phyloP scores from a whole-genome alignment of 106 monocot species.

The Dendrobium officinale region DNA sequence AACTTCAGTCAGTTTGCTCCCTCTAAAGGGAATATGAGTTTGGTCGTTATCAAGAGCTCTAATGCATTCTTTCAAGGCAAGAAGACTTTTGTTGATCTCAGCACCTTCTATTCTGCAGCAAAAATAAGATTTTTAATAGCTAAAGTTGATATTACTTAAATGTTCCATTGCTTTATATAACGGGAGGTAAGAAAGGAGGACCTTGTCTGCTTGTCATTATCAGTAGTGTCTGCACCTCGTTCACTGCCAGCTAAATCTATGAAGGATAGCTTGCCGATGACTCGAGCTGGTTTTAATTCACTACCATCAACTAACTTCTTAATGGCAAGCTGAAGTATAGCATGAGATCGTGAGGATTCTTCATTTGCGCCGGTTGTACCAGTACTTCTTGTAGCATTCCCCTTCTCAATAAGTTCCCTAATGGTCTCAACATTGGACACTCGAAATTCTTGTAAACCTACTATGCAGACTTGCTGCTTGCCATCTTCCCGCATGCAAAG shows the following conservation, averaged over 20 bases:
- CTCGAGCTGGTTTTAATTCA: slow-evolving; percentile 65
- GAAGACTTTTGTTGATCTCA: slow-evolving; percentile 97
- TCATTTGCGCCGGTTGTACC: slow-evolving; percentile 99
- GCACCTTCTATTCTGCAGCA: slow-evolving; percentile 93
- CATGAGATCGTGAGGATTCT: slow-evolving; percentile 98
- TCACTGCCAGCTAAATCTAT: slow-evolving; percentile 98
- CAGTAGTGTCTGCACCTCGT: slow-evolving; percentile 97
- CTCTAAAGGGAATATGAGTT: slow-evolving; percentile 94
- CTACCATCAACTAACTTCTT: slow-evolving; percentile 65
- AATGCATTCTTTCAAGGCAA: slow-evolving; percentile 94
- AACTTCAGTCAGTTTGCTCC: slow-evolving; percentile 96
- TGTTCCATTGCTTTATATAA: not conserved
- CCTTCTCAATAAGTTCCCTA: slow-evolving; percentile 81
- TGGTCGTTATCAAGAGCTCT: slow-evolving; percentile 98
- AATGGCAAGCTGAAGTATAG: slow-evolving; percentile 96
- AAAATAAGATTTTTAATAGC: not conserved
- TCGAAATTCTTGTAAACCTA: slow-evolving; percentile 80
- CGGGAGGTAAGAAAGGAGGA: not conserved
- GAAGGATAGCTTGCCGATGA: slow-evolving; percentile 85
- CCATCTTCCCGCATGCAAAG: slow-evolving; percentile 99
- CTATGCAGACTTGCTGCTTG: slow-evolving; percentile 96
- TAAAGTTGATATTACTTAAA: not conserved
- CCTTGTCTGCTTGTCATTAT: slow-evolving; percentile 99
- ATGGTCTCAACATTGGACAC: slow-evolving; percentile 79
- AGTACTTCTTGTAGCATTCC: slow-evolving; percentile 90